These are phyloP conservation scores for Hysterium pulicare DNA, from an alignment of 2,329 filamentous ascomycete species.

Conservation along the genomic window DNA sequence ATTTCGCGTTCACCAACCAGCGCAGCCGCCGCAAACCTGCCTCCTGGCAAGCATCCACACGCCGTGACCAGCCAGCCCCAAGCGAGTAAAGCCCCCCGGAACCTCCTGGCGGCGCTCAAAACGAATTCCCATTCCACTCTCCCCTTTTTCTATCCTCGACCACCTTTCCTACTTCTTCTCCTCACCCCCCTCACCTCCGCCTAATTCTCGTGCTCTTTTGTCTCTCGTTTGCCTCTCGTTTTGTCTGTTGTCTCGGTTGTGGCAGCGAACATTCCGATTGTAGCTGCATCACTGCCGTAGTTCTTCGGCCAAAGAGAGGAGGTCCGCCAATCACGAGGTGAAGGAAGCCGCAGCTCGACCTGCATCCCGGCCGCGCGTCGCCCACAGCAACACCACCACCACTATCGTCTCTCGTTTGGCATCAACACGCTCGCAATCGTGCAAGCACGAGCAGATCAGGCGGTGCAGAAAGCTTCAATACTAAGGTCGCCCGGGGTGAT, in stretches of 20 bases:
- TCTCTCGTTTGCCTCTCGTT: constrained; percentile 25
- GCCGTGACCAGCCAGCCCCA: not conserved
- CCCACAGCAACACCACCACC: constrained; percentile 10
- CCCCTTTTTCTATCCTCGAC: constrained; percentile 9
- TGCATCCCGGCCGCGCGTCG: constrained; percentile 27
- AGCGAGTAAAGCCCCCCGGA: constrained; percentile 3
- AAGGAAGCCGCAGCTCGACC: constrained; percentile 21
- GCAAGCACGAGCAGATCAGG: constrained; percentile 18
- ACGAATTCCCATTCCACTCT: constrained; percentile 8
- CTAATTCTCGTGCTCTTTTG: constrained; percentile 15
- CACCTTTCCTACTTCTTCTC: constrained; percentile 22
- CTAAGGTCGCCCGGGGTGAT: too few species aligned
- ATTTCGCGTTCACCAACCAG: constrained; percentile 5
- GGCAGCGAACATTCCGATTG: constrained; percentile 4
- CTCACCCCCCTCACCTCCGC: constrained; percentile 21
- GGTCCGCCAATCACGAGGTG: constrained; percentile 5
- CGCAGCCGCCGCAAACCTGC: constrained; percentile 4
- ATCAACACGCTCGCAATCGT: constrained; percentile 7
- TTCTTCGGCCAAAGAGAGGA: constrained; percentile 2
- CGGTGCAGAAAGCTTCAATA: constrained; percentile 8
- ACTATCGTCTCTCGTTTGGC: constrained; percentile 1
- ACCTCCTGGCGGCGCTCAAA: constrained; percentile 2
- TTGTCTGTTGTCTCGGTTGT: constrained; percentile 12
- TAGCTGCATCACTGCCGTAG: constrained; percentile 2
- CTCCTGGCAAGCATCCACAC: too few species aligned